Evolutionary conservation across 768 basidiomycete genomes (phyloP).

Genomic region (Russula emetica): DNA sequence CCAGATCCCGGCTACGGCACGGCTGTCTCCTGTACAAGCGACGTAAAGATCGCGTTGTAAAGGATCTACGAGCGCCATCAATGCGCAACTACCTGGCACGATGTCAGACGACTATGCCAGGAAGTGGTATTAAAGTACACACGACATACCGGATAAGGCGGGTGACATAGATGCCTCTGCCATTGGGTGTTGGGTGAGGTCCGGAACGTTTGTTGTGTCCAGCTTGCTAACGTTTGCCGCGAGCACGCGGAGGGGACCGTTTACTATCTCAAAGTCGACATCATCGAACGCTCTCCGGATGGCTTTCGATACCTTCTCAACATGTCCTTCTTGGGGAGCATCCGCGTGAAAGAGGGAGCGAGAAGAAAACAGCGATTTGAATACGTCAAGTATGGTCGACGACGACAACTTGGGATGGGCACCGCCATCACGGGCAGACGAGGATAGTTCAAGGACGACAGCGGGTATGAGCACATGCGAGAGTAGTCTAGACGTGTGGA

Average conservation of each 20-base stretch:
- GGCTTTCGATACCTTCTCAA: constrained; percentile 54
- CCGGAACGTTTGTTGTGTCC: constrained; percentile 51
- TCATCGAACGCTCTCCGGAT: constrained; percentile 74
- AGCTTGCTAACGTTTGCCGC: constrained; percentile 51
- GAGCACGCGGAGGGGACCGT: constrained; percentile 70
- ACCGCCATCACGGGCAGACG: constrained; percentile 42
- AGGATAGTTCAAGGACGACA: constrained; percentile 69
- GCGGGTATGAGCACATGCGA: constrained; percentile 81
- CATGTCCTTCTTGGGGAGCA: constrained; percentile 43
- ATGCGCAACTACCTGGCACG: constrained; percentile 75
- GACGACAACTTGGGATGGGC: constrained; percentile 28
- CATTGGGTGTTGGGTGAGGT: constrained; percentile 66
- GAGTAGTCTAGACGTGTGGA: constrained; percentile 77
- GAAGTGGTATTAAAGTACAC: background rate
- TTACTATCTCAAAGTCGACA: constrained; percentile 81
- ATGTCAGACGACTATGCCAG: constrained; percentile 17
- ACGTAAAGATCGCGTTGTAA: constrained; percentile 79
- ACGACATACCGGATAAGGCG: constrained; percentile 67
- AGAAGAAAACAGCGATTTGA: constrained; percentile 39
- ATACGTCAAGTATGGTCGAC: constrained; percentile 34
- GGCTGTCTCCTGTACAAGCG: constrained; percentile 88
- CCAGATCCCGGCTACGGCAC: constrained; percentile 94
- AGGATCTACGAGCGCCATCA: constrained; percentile 85
- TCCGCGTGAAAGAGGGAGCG: constrained; percentile 27
- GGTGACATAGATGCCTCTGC: constrained; percentile 72